A percentile compares a stretch with the other conserved stretches of the same genome.
Conservation (phyloP, 1,284 basidiomycete species). For the Entoloma clypeatum region DNA sequence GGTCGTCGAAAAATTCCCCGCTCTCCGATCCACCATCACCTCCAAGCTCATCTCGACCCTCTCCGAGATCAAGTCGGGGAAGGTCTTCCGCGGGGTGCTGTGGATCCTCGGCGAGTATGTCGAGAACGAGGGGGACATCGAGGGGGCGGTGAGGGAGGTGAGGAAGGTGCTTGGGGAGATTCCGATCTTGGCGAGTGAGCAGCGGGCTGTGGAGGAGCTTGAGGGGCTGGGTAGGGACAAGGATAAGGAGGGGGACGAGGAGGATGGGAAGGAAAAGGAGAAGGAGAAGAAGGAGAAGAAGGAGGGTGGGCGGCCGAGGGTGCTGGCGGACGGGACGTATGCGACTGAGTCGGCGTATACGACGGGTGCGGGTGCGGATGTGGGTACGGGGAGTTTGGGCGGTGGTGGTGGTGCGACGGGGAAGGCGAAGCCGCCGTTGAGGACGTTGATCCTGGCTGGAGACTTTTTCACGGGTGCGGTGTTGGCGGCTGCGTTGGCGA, state of each 20-base stretch:
- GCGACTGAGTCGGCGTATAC: conserved; percentile 95
- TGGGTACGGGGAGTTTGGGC: too few species aligned
- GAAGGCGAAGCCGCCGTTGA: conserved; percentile 88
- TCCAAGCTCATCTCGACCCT: conserved; percentile 86
- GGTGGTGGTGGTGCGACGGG: too few species aligned
- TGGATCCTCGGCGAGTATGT: conserved; percentile 99
- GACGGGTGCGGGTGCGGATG: conserved; percentile 59
- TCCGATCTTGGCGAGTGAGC: conserved; percentile 91
- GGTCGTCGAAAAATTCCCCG: conserved; percentile 97
- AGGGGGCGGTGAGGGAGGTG: conserved; percentile 75
- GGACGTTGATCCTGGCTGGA: conserved; percentile 88
- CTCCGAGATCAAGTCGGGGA: conserved; percentile 91
- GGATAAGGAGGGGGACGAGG: conserved; percentile 42
- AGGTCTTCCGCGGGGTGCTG: conserved; percentile 94
- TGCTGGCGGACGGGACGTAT: conserved; percentile 96
- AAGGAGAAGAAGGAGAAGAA: conserved; percentile 36
- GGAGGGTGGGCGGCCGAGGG: conserved; percentile 48
- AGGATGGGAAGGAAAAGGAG: conserved; percentile 41
- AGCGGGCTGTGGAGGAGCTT: conserved; percentile 76
- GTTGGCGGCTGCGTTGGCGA: conserved; percentile 85
- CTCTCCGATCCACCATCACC: conserved; percentile 81
- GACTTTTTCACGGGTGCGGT: conserved; percentile 98
- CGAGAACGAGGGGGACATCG: conserved; percentile 62
- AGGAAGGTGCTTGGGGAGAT: conserved; percentile 92
- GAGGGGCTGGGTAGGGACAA: too few species aligned